Percentiles rank a stretch among this genome's conserved stretches.
phyloP scores from a whole-genome alignment of 2,329 filamentous ascomycete genomes.

The Calonectria honghensis region DNA sequence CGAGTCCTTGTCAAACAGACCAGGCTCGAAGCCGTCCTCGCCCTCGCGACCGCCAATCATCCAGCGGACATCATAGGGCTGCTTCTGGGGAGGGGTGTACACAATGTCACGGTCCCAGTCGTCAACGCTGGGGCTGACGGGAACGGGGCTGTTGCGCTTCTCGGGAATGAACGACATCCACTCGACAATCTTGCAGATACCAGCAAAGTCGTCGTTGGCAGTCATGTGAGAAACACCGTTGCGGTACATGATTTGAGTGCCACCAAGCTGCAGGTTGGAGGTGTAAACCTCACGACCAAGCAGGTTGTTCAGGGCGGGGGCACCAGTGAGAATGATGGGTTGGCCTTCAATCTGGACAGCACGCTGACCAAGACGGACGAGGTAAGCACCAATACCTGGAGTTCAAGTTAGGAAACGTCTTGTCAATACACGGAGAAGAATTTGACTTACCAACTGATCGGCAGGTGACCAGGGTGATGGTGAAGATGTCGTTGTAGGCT shows the following conservation, averaged over 20 bases:
- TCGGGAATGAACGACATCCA: constrained; percentile 99
- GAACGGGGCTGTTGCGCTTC: constrained; percentile 93
- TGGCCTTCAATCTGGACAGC: constrained; percentile 99
- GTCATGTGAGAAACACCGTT: constrained; percentile 99
- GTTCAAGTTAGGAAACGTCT: constrained; percentile 57
- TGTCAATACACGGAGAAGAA: constrained; percentile 1
- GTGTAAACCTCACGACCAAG: constrained; percentile 99
- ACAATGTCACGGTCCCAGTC: constrained; percentile 94
- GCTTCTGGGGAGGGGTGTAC: constrained; percentile 88
- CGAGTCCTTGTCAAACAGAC: constrained; percentile 96
- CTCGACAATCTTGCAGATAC: constrained; percentile 97
- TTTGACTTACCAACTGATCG: constrained; percentile 88
- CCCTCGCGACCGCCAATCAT: constrained; percentile 92
- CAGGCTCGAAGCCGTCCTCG: constrained; percentile 84
- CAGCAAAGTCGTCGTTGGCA: constrained; percentile 96
- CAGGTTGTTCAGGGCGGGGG: constrained; percentile 97
- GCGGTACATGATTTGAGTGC: constrained; percentile 99
- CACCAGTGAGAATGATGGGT: constrained; percentile 98
- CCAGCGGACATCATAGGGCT: constrained; percentile 94
- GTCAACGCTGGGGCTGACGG: constrained; percentile 91
- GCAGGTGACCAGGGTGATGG: constrained; percentile 96
- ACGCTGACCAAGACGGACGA: constrained; percentile 98
- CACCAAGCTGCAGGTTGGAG: constrained; percentile 98
- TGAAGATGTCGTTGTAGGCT: constrained; percentile 99
- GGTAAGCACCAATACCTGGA: constrained; percentile 94